Evolutionary conservation across 192 early-diverging fungal genomes (phyloP), one percentile per base, ranked within the genome.

Genomic region (Oehlia diaphana): DNA sequence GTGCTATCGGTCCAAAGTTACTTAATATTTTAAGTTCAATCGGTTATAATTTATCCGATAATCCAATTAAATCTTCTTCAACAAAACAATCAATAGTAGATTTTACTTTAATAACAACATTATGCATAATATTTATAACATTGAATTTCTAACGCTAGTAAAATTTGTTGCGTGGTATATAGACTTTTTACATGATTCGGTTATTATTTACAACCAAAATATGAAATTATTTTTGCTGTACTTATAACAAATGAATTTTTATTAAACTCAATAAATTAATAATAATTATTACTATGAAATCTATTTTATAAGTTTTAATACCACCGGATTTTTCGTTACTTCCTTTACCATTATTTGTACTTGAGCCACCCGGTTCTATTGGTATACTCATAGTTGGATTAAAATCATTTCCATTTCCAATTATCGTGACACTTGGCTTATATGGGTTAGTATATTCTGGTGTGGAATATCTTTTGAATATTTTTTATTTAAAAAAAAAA

Each of bases 351-450:
- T 19, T 19, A 2, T 58, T 58, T 21, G 14, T 19, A 21, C 6
- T 19, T 58, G 53, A 2, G 6, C n/a, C 19, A 3, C 53, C 53
- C 19, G 53, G 53, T 58, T 58, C 53, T 58, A 58, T 58, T 58
- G 53, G 53, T 21, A 3, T 0, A 58, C 21, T 21, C 16, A 35
- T 4, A 31, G 26, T 67, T 31, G n/a, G 65, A 31, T 67, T 33
- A 67, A 67, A 33, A 35, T 67, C 33, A 33, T 67, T 67, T 14
- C 28, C 26, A 28, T 67, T 67, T 14, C 28, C 26, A 28, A 4
- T 31, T 67, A 67, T 67, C 26, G 65, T 67, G 31, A 28, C 65
- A 67, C 26, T 67, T 67, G 68, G 68, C 10, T 70, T 70, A 42
- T 70, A 70, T n/a, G 68, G 21, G 47, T 70, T 70, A 7, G 68